Evolutionary conservation across 495 filamentous ascomycete genomes (phyloP).

Genomic region (Melanomma pulvis-pyrius): DNA sequence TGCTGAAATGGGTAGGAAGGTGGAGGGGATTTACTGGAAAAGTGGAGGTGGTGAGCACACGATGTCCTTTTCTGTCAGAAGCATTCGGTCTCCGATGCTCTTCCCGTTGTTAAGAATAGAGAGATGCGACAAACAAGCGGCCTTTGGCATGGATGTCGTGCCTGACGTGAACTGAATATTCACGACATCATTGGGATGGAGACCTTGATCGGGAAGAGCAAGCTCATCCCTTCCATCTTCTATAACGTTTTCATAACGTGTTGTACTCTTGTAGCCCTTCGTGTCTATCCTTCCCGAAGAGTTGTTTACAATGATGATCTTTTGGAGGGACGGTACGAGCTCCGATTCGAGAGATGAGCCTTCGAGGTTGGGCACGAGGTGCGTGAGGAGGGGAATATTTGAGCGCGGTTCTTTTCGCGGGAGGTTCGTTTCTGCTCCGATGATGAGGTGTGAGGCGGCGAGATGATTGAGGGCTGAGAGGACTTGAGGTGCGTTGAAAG

Average conservation of each 20-base stretch:
- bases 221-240: slow-evolving; percentile 48
- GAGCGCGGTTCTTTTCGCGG: slow-evolving; percentile 76
- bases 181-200: slow-evolving; percentile 71
- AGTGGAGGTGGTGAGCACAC: slow-evolving; percentile 86
- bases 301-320: slow-evolving; percentile 82
- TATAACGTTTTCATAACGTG: slow-evolving; percentile 59
- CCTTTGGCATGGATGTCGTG: slow-evolving; percentile 88
- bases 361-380: slow-evolving; percentile 64
- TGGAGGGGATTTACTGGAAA: slow-evolving; percentile 61
- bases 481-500: slow-evolving; percentile 81
- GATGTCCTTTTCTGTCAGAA: slow-evolving; percentile 68
- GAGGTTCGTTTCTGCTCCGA: slow-evolving; percentile 83
- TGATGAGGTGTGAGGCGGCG: slow-evolving; percentile 72
- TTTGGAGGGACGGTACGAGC: slow-evolving; percentile 67
- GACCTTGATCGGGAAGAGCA: slow-evolving; percentile 48
- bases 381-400: slow-evolving; percentile 70
- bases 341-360: slow-evolving; percentile 61
- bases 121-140: slow-evolving; percentile 82
- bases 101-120: slow-evolving; percentile 89
- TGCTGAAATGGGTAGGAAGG: background rate
- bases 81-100: slow-evolving; percentile 81
- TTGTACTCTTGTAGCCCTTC: slow-evolving; percentile 52
- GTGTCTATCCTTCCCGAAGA: slow-evolving; percentile 61
- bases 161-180: slow-evolving; percentile 98
- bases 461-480: slow-evolving; percentile 77